Base-by-base conservation (phyloP, 192 early-diverging fungal genomes). In the Backusella luteola region DNA sequence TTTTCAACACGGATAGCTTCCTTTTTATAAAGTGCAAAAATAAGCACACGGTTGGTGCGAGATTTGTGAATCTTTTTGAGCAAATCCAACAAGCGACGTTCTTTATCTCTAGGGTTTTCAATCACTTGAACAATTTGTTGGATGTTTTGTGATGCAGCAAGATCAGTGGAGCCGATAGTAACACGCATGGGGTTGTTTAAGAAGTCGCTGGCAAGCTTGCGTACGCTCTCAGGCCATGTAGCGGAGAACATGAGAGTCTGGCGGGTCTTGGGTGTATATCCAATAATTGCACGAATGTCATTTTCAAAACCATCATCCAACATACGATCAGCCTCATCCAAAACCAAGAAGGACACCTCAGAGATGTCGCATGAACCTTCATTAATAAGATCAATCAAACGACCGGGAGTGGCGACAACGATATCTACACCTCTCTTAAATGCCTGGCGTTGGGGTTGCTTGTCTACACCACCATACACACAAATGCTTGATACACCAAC, bases 321-420 rank as follows among this genome's bases (percentile, higher is more conserved):
- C 98, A 98, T 99, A 73, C 96, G 92, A 87, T 99, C 98, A 46
- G 96, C 97, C 85, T 98, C 97, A 79, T 99, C 97, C 59, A 98
- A 85, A 8, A 99, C 97, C 79, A 98, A 83, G 79, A 92, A 99
- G 1, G 89, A 88, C 14, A 98, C 93, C 52, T 91, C 80, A 34
- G 90, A 89, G 35, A 98, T 84, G 77, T 96, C 92, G 66, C 93
- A 89, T 34, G 84, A 85, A 80, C 91, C 87, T 84, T 94, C 91
- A 85, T 95, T 93, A 32, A 97, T 80, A 67, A 99, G 81, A 88
- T 99, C 98, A 42, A 99, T 87, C 77, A 99, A 84, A 39, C 98
- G 90, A 34, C 98, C 98, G 17, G 98, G 98, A 11, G 98, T 99
- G 7, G 97, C 98, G 1, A 99, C 93, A 68, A 96, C 86, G 59